Percentiles rank a stretch among this genome's conserved stretches.
Conservation (phyloP, 768 basidiomycete species). For the Mrakia frigida region DNA sequence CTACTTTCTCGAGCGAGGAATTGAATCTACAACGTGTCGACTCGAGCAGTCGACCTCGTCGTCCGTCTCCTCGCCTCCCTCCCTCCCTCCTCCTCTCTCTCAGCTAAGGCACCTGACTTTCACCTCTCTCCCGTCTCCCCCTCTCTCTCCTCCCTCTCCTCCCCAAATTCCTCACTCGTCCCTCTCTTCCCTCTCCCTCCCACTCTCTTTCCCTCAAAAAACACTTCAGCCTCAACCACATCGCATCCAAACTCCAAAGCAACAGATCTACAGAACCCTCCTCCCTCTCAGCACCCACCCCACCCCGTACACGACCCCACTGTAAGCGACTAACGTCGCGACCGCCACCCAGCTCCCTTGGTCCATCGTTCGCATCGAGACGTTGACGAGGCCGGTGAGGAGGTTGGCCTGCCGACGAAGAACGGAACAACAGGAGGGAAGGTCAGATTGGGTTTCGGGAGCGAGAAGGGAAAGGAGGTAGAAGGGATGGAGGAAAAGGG, state of each 20-base stretch:
- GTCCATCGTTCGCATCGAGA: constrained; percentile 78
- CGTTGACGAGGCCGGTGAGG: constrained; percentile 74
- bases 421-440: background rate
- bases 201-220: background rate
- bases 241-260: background rate
- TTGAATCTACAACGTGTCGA: too few relatives aligned
- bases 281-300: constrained; percentile 54
- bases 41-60: too few relatives aligned
- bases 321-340: constrained; percentile 59
- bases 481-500: background rate
- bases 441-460: background rate
- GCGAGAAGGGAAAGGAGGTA: background rate
- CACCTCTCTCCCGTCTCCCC: too few relatives aligned
- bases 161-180: background rate
- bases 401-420: constrained; percentile 67
- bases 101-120: too few relatives aligned
- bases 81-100: too few relatives aligned
- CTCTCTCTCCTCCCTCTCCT: too few relatives aligned
- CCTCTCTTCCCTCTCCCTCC: background rate
- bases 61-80: too few relatives aligned
- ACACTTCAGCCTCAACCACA: background rate
- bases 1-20: too few relatives aligned
- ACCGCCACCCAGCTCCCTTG: constrained; percentile 56
- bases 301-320: constrained; percentile 54
- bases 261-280: constrained; percentile 12